Evolutionary conservation across 139 green algal genomes (phyloP), one percentile per base, ranked within the genome.

Genomic region (Picocystis salinarum): DNA sequence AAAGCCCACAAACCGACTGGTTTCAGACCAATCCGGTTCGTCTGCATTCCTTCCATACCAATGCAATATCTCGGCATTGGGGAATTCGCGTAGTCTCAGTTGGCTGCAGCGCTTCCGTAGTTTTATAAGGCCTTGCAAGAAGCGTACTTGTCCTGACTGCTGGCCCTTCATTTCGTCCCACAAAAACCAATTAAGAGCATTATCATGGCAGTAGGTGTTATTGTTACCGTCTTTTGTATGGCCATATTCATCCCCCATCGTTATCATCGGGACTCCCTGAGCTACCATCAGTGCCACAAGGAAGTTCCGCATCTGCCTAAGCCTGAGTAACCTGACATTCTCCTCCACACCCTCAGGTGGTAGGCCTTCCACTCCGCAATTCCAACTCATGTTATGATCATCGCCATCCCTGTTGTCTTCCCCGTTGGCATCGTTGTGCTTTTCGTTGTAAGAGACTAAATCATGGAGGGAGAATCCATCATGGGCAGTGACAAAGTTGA

Each of bases 131-230:
- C 28, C 18, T 5, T n/a, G 2, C 15, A 6, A n/a, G 23, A 54
- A 54, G 13, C 33, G 47, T 12, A 10, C 23, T 3, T 47, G 29
- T 23, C 33, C 47, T 13, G 28, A n/a, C 10, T 46, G 23, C 3
- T 46, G n/a, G 9, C 39, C 33, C 4, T 89, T 75, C 2, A 49
- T 23, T 2, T 17, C 29, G 6, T 69, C 42, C 83, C 83, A 94
- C 53, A 83, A 52, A 22, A 93, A 70, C 49, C 70, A 91, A 61
- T 94, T 95, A 29, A 93, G 60, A 69, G 44, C 46, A 5, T 4
- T 63, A 73, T 96, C 86, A 56, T 93, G 84, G 71, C 86, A 95
- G 70, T 96, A 96, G 15, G 86, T 96, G 75, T 96, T 96, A 67
- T 96, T 96, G 67, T 96, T 96, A 47, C 86, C 86, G 34, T 42